Conservation (phyloP, 345 rosid species). For the Lagerstroemia speciosa region DNA sequence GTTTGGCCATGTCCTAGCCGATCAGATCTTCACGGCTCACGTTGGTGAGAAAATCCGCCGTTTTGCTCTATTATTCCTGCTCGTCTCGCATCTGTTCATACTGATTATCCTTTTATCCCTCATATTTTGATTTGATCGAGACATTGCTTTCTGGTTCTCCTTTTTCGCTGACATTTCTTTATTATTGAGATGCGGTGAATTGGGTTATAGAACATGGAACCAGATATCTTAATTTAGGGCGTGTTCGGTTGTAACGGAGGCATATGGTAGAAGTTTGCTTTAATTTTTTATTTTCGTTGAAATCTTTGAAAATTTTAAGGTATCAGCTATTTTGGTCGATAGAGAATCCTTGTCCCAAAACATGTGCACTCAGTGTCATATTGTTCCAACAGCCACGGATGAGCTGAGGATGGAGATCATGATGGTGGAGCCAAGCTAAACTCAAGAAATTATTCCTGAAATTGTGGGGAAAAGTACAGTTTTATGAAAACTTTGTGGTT, state of each 20-base stretch:
- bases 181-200: background rate
- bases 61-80: background rate
- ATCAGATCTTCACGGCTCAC: constrained; percentile 62
- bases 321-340: background rate
- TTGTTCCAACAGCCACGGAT: background rate
- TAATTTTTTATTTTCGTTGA: background rate
- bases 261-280: background rate
- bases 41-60: constrained; percentile 30
- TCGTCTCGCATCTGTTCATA: background rate
- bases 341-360: background rate
- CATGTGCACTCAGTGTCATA: background rate
- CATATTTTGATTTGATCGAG: background rate
- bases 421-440: background rate
- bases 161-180: background rate
- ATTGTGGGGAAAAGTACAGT: background rate
- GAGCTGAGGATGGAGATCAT: background rate
- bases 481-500: background rate
- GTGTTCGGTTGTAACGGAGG: background rate
- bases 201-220: too few species aligned
- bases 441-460: background rate
- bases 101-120: too few species aligned
- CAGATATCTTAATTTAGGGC: background rate
- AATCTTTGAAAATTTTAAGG: background rate
- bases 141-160: background rate
- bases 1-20: constrained; percentile 29